A percentile compares a stretch with the other conserved stretches of the same genome.
Evolutionary conservation across 805 yeast species (phyloP).

Genomic region (Zygoascus tannicola): DNA sequence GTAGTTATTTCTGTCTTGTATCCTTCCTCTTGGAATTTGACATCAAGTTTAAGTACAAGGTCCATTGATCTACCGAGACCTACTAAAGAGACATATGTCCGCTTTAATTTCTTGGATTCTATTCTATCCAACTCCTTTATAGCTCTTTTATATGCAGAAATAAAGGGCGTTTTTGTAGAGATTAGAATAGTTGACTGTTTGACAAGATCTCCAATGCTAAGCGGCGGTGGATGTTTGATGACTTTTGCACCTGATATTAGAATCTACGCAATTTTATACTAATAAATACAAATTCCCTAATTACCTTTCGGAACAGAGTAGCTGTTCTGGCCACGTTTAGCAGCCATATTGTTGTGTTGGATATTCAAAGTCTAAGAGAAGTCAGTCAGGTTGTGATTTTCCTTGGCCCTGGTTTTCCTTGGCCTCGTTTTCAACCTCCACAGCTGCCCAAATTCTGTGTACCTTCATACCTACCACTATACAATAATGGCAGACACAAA

Average conservation of each 20-base stretch:
- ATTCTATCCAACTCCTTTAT: conserved; percentile 42
- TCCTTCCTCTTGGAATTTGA: conserved; percentile 46
- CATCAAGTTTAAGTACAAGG: conserved; percentile 52
- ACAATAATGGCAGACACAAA: neutral
- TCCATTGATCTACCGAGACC: conserved; percentile 75
- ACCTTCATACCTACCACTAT: too few relatives aligned
- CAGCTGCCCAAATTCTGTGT: too few relatives aligned
- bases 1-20: conserved; percentile 53
- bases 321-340: too few relatives aligned
- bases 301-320: too few relatives aligned
- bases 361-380: too few relatives aligned
- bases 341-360: too few relatives aligned
- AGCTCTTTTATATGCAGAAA: conserved; percentile 62
- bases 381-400: too few relatives aligned
- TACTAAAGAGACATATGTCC: conserved; percentile 42
- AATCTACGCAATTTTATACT: too few relatives aligned
- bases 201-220: conserved; percentile 32
- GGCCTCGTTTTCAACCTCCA: too few relatives aligned
- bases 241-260: too few relatives aligned
- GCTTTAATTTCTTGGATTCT: conserved; percentile 34
- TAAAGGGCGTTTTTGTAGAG: conserved; percentile 59
- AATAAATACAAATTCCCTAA: too few relatives aligned
- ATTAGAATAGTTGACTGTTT: conserved; percentile 44
- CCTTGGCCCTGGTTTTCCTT: too few relatives aligned
- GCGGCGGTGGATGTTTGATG: conserved; percentile 49